Evolutionary conservation across 306 rosid species (phyloP), one percentile per base, ranked within the genome.

Genomic region (Elaeagnus macrophylla): DNA sequence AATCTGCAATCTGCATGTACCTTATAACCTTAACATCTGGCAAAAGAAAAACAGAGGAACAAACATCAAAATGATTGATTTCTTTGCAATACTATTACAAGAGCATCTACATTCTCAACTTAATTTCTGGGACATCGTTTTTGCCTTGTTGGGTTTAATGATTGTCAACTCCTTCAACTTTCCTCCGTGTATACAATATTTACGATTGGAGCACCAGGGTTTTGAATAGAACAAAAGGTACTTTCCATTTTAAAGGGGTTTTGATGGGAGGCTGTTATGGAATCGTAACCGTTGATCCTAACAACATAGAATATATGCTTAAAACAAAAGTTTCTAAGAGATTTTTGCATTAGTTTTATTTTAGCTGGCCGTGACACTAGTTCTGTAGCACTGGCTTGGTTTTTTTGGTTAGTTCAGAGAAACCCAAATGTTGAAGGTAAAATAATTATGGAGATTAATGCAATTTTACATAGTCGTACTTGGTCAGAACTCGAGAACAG

Each of bases 301-400:
- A 72, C 36, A 78, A 78, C 36, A 36, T 74, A 12, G 78, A 71
- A 57, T 75, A 67, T 47, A 70, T 71, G 71, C 80, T 78, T 37
- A 75, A 65, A 43, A 70, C 75, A 38, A 74, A 52, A 56, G 71
- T 52, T 65, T 53, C 37, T 72, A 5, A 63, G 55, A 12, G 85
- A 75, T 56, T 72, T 79, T 46, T 68, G 71, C 54, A 55, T 75
- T 45, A 79, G 66, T 60, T 62, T 75, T 47, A 68, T 75, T 12
- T 54, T 79, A 51, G 77, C 81, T n/a, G 81, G 85, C 6, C 59
- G 81, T 38, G 85, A 79, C 71, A 60, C 81, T 39, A 71, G 69
- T 55, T 79, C 85, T 7, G 74, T 75, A 11, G 85, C 72, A 32
- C 46, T 79, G 54, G 40, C 72, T 6, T 79, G 85, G 85, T 75